Conservation (phyloP, 805 yeast genomes). For the Blastobotrys chiropterorum region DNA sequence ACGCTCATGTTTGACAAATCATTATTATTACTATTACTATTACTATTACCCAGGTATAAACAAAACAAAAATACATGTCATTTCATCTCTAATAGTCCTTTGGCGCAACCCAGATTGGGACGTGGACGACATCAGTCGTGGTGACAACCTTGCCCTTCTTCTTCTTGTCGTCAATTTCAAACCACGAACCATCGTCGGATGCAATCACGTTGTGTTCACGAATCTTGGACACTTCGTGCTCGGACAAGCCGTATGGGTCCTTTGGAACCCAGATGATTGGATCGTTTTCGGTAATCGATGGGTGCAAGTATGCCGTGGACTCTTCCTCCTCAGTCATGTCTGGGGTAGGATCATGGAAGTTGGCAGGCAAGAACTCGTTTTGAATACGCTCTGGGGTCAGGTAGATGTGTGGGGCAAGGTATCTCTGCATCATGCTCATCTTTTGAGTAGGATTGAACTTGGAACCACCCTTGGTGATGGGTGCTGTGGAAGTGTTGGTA, state of each 20-base stretch:
- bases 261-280: conserved; percentile 90
- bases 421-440: conserved; percentile 35
- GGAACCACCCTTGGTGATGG: background rate
- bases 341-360: conserved; percentile 26
- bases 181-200: conserved; percentile 60
- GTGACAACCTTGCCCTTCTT: conserved; percentile 44
- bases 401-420: conserved; percentile 51
- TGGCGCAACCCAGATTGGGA: conserved; percentile 20
- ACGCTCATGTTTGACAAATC: background rate
- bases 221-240: conserved; percentile 50
- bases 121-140: conserved; percentile 13
- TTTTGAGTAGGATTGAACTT: background rate
- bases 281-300: conserved; percentile 60
- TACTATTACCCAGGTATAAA: background rate
- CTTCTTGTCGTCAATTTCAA: conserved; percentile 34
- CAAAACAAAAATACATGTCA: background rate
- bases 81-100: conserved; percentile 12
- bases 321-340: conserved; percentile 37
- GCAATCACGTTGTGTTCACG: conserved; percentile 48
- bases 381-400: conserved; percentile 32
- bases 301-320: conserved; percentile 67
- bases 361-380: conserved; percentile 23
- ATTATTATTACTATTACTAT: too few species aligned
- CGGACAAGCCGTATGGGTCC: conserved; percentile 80
- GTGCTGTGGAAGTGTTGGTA: conserved; percentile 9